Base-by-base conservation (phyloP, 169 alveolate genomes). In the Plasmodium ovale region DNA sequence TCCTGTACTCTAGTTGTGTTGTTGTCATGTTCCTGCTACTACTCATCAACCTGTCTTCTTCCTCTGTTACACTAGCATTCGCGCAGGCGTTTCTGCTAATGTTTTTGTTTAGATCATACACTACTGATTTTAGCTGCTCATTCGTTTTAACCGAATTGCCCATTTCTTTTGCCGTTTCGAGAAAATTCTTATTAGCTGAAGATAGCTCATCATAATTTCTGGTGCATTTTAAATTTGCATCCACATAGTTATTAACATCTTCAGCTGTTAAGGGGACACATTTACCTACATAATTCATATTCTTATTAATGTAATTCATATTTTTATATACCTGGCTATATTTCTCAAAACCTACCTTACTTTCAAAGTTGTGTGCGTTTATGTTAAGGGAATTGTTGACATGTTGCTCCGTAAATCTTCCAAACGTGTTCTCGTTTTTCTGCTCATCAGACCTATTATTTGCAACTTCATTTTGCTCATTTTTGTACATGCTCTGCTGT, bases 321-420 rank as follows among this genome's bases (percentile, higher is more conserved):
- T 65, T 82, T 82, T 65, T 82, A 59, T 82, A 82, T 49, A 82
- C 67, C 51, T 82, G 67, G 53, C 67, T 68, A 37, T 65, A 35
- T 47, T 82, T 82, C 35, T 82, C 90, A 29, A 82, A 39, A 4
- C 67, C 70, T 42, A 65, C 90, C 9, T 82, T 82, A 33, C 33
- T 82, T 37, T 67, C 85, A 23, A 47, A 65, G 21, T 69, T 19
- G 4, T 82, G 64, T 49, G 58, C 27, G 31, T 67, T 82, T 59
- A 56, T 10, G 23, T 51, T 56, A 10, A 71, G 23, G 3, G 51
- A 29, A 51, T 31, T 53, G 21, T 44, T 14, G 23, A n/a, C n/a
- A n/a, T n/a, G n/a, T n/a, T n/a, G n/a, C n/a, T n/a, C n/a, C n/a
- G n/a, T n/a, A n/a, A n/a, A 82, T 12, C 64, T 67, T 1, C 14